A percentile compares a stretch with the other conserved stretches of the same genome.
phyloP scores from a whole-genome alignment of 2,329 filamentous ascomycete genomes.

The Fusarium mangiferae region DNA sequence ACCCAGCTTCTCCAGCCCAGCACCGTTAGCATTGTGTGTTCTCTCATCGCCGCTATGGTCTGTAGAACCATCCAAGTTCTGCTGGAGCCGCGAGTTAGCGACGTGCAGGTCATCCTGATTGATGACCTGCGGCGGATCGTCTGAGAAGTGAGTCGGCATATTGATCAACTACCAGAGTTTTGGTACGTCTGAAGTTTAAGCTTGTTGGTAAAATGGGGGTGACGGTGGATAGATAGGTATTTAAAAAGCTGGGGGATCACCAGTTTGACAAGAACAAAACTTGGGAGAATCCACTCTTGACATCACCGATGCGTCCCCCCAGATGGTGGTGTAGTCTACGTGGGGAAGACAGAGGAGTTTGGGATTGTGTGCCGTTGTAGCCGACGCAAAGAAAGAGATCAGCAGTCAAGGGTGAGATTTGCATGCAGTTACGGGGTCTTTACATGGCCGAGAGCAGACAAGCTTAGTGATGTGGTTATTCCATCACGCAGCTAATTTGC shows the following conservation, averaged over 20 bases:
- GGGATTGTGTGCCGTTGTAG: constrained; percentile 25
- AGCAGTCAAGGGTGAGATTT: constrained; percentile 1
- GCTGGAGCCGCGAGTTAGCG: constrained; percentile 50
- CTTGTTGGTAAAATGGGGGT: neutral
- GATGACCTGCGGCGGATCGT: constrained; percentile 53
- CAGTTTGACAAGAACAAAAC: neutral
- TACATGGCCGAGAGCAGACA: neutral
- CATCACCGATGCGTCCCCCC: constrained; percentile 26
- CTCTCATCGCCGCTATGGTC: constrained; percentile 29
- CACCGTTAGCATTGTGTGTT: constrained; percentile 48
- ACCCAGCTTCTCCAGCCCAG: constrained; percentile 49
- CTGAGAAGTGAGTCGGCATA: constrained; percentile 50
- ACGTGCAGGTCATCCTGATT: constrained; percentile 49
- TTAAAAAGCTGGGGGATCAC: constrained; percentile 15
- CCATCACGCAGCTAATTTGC: neutral
- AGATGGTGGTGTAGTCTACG: neutral
- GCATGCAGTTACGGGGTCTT: neutral
- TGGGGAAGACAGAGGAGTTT: constrained; percentile 2
- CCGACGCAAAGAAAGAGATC: constrained; percentile 7
- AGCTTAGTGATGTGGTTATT: constrained; percentile 4
- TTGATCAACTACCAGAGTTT: neutral
- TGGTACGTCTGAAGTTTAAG: neutral
- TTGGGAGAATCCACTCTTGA: constrained; percentile 29
- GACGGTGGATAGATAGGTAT: constrained; percentile 20
- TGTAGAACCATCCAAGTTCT: constrained; percentile 42